Conservation (phyloP, 2,329 filamentous ascomycete genomes). For the Aspergillus sp. region DNA sequence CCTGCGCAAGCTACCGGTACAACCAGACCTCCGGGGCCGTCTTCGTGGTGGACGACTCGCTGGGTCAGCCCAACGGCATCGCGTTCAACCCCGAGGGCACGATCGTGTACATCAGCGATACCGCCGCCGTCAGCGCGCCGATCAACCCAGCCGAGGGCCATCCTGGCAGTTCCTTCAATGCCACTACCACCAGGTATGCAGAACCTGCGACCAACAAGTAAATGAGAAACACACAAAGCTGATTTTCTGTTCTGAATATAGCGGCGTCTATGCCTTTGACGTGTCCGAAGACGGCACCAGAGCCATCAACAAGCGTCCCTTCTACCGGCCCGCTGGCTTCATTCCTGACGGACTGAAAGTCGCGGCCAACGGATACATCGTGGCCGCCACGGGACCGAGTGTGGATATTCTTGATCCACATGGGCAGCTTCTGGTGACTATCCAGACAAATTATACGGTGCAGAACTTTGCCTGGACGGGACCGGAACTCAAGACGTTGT, state of each 20-base stretch:
- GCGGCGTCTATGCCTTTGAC: slow-evolving; percentile 43
- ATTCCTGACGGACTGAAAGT: slow-evolving; percentile 46
- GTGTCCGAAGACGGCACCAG: slow-evolving; percentile 32
- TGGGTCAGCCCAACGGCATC: slow-evolving; percentile 47
- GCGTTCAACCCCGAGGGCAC: slow-evolving; percentile 45
- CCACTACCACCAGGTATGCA: slow-evolving; percentile 23
- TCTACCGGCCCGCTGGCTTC: slow-evolving; percentile 40
- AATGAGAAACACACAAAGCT: too few relatives aligned
- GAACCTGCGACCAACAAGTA: too few relatives aligned
- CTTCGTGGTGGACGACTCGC: slow-evolving; percentile 40
- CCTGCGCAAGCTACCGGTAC: slow-evolving; percentile 43
- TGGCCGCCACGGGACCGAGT: slow-evolving; percentile 40
- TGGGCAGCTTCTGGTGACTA: slow-evolving; percentile 38
- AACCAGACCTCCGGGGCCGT: slow-evolving; percentile 41
- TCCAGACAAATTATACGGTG: slow-evolving; percentile 46
- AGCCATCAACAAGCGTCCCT: slow-evolving; percentile 39
- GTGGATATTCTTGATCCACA: slow-evolving; percentile 41
- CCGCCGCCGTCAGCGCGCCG: slow-evolving; percentile 26
- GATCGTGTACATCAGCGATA: slow-evolving; percentile 48
- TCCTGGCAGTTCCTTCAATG: slow-evolving; percentile 28
- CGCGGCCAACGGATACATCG: slow-evolving; percentile 40
- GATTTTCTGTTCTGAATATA: neutral
- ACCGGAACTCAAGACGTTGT: slow-evolving; percentile 37
- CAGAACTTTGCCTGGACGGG: slow-evolving; percentile 48
- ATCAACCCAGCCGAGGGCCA: slow-evolving; percentile 21